Percentiles rank a stretch among this genome's conserved stretches.
Evolutionary conservation across 1,139 yeast species (phyloP).

Genomic region (Candida sp.): DNA sequence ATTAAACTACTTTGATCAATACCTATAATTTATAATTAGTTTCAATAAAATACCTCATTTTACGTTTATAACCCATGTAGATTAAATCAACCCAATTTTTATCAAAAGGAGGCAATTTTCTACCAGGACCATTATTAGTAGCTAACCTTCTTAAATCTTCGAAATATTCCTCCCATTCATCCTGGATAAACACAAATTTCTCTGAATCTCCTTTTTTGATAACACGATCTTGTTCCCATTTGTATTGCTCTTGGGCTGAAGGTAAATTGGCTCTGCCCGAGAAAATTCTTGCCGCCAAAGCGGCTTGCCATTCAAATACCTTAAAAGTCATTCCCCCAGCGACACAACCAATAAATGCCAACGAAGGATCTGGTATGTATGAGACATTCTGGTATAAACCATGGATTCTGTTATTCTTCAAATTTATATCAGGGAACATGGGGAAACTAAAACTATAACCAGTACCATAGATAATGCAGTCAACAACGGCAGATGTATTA

Average conservation of each 20-base stretch:
- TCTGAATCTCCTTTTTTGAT: conserved; percentile 24
- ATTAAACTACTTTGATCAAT: background rate
- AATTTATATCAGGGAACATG: conserved; percentile 23
- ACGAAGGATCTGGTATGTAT: conserved; percentile 28
- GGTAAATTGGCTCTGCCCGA: conserved; percentile 32
- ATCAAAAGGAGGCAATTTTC: conserved; percentile 19
- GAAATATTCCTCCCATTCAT: conserved; percentile 21
- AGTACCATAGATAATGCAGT: conserved; percentile 39
- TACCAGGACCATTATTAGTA: conserved; percentile 21
- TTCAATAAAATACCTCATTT: conserved; percentile 13
- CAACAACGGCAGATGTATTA: conserved; percentile 24
- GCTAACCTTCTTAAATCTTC: conserved; percentile 18
- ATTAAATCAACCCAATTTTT: conserved; percentile 18
- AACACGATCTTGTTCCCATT: conserved; percentile 27
- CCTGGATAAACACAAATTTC: conserved; percentile 14
- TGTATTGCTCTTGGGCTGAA: conserved; percentile 19
- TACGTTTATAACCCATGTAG: conserved; percentile 17
- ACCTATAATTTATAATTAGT: conserved; percentile 6
- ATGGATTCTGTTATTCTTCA: conserved; percentile 20
- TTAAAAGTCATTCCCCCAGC: conserved; percentile 37
- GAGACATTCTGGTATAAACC: conserved; percentile 36
- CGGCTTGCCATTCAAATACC: conserved; percentile 43
- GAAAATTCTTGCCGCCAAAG: conserved; percentile 29
- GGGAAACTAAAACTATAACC: conserved; percentile 44
- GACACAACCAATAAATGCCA: conserved; percentile 39